Evolutionary conservation across 768 basidiomycete genomes (phyloP), one percentile per base, ranked within the genome.

Genomic region (Auriculariales sp.): DNA sequence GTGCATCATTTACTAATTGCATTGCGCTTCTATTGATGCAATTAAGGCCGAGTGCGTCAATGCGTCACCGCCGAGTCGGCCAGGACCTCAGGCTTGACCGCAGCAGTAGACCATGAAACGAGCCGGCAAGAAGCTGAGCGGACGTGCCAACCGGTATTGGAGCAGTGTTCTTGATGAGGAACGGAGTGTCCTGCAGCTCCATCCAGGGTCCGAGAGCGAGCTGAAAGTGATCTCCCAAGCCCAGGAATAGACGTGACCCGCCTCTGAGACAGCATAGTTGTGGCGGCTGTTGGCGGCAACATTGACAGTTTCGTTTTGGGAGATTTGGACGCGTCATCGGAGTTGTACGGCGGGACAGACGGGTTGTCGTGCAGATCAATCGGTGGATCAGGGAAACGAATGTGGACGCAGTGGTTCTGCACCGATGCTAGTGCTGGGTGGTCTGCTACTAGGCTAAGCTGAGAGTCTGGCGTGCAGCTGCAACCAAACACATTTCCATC

Each of bases 241-340:
- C 67, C 67, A 70, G 4, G 62, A 54, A 54, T 68, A 70, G 15
- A 66, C 63, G 52, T 62, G 60, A 2, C 68, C 69, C 7, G 63
- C 61, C 9, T 55, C 54, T 12, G 62, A 62, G 5, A 69, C 62
- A n/a, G 66, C 68, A n/a, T 68, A 56, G 55, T 65, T 68, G 56
- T 69, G 66, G 42, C 65, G 51, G 3, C 64, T 62, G 2, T 66
- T 67, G 0, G 60, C 61, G 4, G 64, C 60, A 50, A 69, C 59
- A 45, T 58, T 56, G 17, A 65, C 61, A 49, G 66, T 22, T 28
- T 56, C 55, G 56, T 61, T 61, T 28, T 57, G 53, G 22, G 54
- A 46, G 15, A 54, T 35, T 39, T 59, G 55, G 49, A 49, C 46
- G 25, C 10, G 54, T 48, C 54, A 59, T 62, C 27, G 59, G 61